These are phyloP conservation scores for Ceratobasidium sp. DNA, from an alignment of 1,284 basidiomycete genomes.

Conservation along the genomic window DNA sequence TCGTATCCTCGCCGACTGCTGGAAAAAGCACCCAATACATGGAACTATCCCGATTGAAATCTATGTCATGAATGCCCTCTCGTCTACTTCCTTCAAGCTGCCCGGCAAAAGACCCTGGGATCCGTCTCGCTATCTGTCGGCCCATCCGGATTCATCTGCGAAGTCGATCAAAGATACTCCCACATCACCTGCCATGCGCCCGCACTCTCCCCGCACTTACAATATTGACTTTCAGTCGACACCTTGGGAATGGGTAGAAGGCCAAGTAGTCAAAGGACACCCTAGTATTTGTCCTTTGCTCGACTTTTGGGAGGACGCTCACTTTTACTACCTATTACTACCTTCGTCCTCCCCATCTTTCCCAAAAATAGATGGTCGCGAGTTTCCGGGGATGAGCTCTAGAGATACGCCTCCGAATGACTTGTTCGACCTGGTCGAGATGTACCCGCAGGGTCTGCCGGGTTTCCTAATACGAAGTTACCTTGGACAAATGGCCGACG, in stretches of 20 bases:
- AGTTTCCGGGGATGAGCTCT: slow-evolving; percentile 32
- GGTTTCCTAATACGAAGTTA: slow-evolving; percentile 80
- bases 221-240: slow-evolving; percentile 39
- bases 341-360: slow-evolving; percentile 64
- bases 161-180: slow-evolving; percentile 25
- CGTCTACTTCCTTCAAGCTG: slow-evolving; percentile 73
- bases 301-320: slow-evolving; percentile 97
- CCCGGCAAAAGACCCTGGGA: slow-evolving; percentile 77
- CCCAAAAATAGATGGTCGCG: slow-evolving; percentile 50
- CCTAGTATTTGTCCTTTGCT: slow-evolving; percentile 92
- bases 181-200: neutral
- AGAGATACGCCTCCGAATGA: slow-evolving; percentile 57
- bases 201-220: slow-evolving; percentile 30
- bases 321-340: slow-evolving; percentile 92
- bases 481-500: slow-evolving; percentile 93
- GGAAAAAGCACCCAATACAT: slow-evolving; percentile 94
- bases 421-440: slow-evolving; percentile 94
- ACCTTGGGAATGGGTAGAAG: slow-evolving; percentile 64
- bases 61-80: slow-evolving; percentile 93
- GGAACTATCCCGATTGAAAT: slow-evolving; percentile 99
- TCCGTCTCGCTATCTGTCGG: slow-evolving; percentile 57
- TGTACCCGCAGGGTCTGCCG: slow-evolving; percentile 83
- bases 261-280: slow-evolving; percentile 76
- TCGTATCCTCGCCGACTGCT: slow-evolving; percentile 96
- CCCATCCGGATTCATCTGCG: slow-evolving; percentile 19